Base-by-base conservation (phyloP, 2,329 filamentous ascomycete species). In the Alternaria sp. region DNA sequence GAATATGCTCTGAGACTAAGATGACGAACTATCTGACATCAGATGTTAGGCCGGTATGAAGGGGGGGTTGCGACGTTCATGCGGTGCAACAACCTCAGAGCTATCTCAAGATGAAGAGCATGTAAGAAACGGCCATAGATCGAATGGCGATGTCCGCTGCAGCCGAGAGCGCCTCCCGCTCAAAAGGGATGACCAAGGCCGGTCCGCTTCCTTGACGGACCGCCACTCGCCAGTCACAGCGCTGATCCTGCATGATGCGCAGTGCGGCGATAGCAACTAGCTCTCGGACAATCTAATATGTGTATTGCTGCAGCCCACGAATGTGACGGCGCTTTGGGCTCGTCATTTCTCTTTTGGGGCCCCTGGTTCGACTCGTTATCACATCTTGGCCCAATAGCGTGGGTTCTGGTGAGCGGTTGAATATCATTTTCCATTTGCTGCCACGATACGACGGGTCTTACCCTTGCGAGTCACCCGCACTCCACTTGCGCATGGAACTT, bases 371-470 rank as follows among this genome's bases (percentile, higher is more conserved):
- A 61, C 66, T 71, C 67, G 66, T 59, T 72, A 77, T 78, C 76
- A 78, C 75, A 74, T 60, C 73, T 76, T 77, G 74, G 74, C 73
- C 72, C 76, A 78, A 79, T 79, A 77, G 76, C 66, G 69, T 67
- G 65, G 65, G 59, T 51, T 54, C 60, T 57, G 59, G 59, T 71
- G 74, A 75, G 76, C 74, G 76, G 74, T 74, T 73, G 74, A 74
- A 67, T 74, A 62, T 67, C 65, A 68, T 62, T 67, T 69, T 68
- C 73, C 63, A 76, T 77, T 79, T 76, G 75, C 67, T 75, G 71
- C 65, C 58, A 66, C 67, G 52, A 70, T 67, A 69, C 67, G 62
- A 66, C 65, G 63, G 65, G 67, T 70, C 67, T 60, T 48, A 71
- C 65, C 74, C 74, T 71, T 74, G 75, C 68, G 60, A 68, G 69